Evolutionary conservation across 345 rosid species (phyloP).

Genomic region (Cochlearia excelsa): DNA sequence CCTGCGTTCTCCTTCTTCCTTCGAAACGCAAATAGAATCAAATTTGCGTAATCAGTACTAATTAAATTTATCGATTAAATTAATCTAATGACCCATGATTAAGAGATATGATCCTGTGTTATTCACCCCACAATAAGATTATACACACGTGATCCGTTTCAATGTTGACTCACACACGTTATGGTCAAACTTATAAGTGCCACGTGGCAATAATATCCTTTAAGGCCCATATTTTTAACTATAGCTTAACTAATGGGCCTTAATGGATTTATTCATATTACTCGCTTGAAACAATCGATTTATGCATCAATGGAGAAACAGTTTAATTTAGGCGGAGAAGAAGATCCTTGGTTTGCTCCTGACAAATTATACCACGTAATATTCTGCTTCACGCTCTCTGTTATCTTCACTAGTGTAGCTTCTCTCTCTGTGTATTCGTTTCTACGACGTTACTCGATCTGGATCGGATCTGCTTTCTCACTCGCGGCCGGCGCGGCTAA

Average conservation of each 20-base stretch:
- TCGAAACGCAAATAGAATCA: conserved; percentile 25
- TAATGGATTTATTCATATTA: no score
- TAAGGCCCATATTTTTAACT: no score
- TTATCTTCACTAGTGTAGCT: conserved; percentile 60
- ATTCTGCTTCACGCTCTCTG: conserved; percentile 64
- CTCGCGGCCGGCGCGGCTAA: conserved; percentile 87
- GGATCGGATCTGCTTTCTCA: conserved; percentile 66
- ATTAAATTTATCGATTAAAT: not conserved
- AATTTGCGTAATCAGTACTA: conserved; percentile 33
- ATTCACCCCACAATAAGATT: conserved; percentile 3
- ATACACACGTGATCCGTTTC: not conserved
- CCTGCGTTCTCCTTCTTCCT: conserved; percentile 33
- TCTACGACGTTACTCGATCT: conserved; percentile 55
- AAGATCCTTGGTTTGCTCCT: conserved; percentile 78
- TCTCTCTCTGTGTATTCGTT: conserved; percentile 50
- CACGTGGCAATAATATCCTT: not conserved
- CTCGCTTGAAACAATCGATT: no score
- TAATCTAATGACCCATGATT: not conserved
- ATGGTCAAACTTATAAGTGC: not conserved
- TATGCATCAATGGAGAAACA: conserved; percentile 10
- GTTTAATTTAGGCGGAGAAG: conserved; percentile 15
- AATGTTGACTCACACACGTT: not conserved
- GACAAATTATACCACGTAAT: conserved; percentile 86
- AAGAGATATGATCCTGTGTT: not conserved
- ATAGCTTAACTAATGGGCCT: no score